A percentile compares a stretch with the other conserved stretches of the same genome.
phyloP scores from a whole-genome alignment of 192 early-diverging fungal species.

The Coemansia sp. region DNA sequence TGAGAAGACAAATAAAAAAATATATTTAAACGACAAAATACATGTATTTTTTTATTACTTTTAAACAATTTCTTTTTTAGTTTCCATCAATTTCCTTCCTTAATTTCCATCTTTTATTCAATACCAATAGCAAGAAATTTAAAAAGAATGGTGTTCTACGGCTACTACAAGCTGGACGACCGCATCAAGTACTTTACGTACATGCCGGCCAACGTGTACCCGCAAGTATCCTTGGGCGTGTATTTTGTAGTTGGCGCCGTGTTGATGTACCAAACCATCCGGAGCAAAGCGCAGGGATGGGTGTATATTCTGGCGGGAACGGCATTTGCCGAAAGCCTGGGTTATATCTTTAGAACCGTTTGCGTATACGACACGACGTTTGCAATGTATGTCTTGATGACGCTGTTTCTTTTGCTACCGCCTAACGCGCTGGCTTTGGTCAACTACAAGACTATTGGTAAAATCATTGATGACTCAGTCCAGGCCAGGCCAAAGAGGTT shows the following conservation, averaged over 20 bases:
- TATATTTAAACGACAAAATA: background rate
- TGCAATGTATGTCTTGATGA: slow-evolving; percentile 38
- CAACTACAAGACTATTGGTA: slow-evolving; percentile 43
- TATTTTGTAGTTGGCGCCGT: slow-evolving; percentile 19
- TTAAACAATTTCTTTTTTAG: background rate
- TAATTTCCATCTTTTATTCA: background rate
- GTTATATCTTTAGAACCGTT: slow-evolving; percentile 36
- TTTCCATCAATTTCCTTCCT: background rate
- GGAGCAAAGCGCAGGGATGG: slow-evolving; percentile 29
- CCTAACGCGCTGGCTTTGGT: slow-evolving; percentile 36
- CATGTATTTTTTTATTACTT: background rate
- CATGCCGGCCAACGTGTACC: slow-evolving; percentile 27
- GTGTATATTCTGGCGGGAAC: slow-evolving; percentile 38
- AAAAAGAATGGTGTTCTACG: background rate
- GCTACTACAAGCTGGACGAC: slow-evolving; percentile 13
- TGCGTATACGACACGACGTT: slow-evolving; percentile 44
- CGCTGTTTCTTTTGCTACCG: slow-evolving; percentile 40
- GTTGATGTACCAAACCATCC: slow-evolving; percentile 18
- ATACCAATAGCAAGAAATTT: background rate
- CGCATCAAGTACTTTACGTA: slow-evolving; percentile 44
- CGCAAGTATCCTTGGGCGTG: slow-evolving; percentile 25
- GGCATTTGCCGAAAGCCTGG: slow-evolving; percentile 28
- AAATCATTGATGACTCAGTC: slow-evolving; percentile 20
- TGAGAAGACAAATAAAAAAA: background rate
- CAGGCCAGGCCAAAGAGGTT: slow-evolving; percentile 12